phyloP scores from a whole-genome alignment of 106 monocot species.

The Dioscorea zingiberensis region DNA sequence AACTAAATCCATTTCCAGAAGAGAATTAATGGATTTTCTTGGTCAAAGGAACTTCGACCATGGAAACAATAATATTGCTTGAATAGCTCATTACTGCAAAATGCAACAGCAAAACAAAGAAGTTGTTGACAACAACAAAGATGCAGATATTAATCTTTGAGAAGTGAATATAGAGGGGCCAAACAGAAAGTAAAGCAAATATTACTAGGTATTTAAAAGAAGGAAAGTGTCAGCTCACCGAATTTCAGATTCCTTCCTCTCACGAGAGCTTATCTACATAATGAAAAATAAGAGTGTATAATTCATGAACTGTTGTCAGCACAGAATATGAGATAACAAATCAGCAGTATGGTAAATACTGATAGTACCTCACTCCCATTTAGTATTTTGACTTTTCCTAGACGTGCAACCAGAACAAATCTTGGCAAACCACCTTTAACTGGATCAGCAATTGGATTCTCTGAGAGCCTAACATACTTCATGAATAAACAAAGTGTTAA shows the following conservation, averaged over 20 bases:
- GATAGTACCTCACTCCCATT: conserved; percentile 92
- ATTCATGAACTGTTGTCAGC: conserved; percentile 5
- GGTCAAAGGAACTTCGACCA: too few species aligned
- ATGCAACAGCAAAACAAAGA: too few species aligned
- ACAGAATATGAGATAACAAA: not conserved
- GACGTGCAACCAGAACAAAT: conserved; percentile 77
- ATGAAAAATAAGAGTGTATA: not conserved
- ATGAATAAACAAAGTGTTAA: conserved; percentile 2
- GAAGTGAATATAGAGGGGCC: too few species aligned
- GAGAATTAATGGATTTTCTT: too few species aligned
- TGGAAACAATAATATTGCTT: too few species aligned
- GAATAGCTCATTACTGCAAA: too few species aligned
- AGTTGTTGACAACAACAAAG: too few species aligned
- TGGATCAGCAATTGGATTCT: conserved; percentile 82
- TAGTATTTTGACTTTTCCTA: conserved; percentile 72
- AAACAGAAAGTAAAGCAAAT: too few species aligned
- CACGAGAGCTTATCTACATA: conserved; percentile 68
- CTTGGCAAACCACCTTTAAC: conserved; percentile 76
- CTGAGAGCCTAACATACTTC: conserved; percentile 96
- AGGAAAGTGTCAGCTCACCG: conserved; percentile 44
- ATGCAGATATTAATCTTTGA: too few species aligned
- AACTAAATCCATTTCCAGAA: too few species aligned
- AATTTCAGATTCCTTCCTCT: conserved; percentile 93
- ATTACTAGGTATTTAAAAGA: too few species aligned
- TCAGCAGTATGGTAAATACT: not conserved